Evolutionary conservation across 306 rosid species (phyloP).

Genomic region (Trifolium pratense): DNA sequence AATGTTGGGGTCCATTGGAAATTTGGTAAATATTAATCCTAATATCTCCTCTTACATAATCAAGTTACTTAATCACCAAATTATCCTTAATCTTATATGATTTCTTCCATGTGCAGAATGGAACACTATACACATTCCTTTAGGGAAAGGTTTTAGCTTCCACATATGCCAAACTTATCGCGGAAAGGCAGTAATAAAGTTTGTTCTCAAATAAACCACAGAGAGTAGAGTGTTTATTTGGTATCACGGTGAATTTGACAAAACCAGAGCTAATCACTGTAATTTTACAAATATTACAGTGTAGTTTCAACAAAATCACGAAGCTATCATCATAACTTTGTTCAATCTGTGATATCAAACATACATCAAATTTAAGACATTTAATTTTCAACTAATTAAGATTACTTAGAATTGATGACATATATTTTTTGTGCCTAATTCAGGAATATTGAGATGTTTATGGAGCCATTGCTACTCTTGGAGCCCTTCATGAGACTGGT

Average conservation of each 20-base stretch:
- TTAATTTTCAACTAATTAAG: background rate
- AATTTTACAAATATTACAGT: too few species aligned
- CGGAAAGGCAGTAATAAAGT: slow-evolving; percentile 76
- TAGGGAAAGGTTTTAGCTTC: slow-evolving; percentile 67
- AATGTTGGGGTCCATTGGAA: slow-evolving; percentile 69
- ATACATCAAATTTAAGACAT: too few species aligned
- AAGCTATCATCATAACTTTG: too few species aligned
- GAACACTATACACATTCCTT: slow-evolving; percentile 46
- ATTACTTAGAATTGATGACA: background rate
- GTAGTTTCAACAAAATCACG: too few species aligned
- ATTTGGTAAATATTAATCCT: slow-evolving; percentile 52
- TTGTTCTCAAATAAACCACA: background rate
- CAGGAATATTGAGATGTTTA: slow-evolving; percentile 71
- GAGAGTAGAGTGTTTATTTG: too few species aligned
- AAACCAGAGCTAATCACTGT: too few species aligned
- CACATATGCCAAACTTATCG: slow-evolving; percentile 56
- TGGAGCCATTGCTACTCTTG: slow-evolving; percentile 57
- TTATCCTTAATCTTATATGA: slow-evolving; percentile 18
- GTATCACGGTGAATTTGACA: too few species aligned
- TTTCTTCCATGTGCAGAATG: slow-evolving; percentile 56
- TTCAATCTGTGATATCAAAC: too few species aligned
- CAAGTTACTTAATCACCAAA: slow-evolving; percentile 1
- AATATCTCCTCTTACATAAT: background rate
- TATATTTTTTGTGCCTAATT: slow-evolving; percentile 8
- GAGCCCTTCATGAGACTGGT: slow-evolving; percentile 61